Conservation (phyloP, 257 asterid species). For the Solanum gracilifrons region DNA sequence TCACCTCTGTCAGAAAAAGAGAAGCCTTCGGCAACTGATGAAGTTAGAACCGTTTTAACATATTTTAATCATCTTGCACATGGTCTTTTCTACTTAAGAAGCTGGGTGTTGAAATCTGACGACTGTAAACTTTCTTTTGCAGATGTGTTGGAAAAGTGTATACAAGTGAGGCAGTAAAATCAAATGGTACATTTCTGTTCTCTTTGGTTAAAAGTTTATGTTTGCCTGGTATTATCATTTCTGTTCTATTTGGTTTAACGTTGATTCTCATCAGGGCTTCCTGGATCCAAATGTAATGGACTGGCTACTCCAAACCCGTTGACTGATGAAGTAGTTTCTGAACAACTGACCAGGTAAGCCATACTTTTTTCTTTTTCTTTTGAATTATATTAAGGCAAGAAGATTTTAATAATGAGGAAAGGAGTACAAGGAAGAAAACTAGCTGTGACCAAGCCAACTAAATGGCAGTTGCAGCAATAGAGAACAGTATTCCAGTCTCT, state of each 20-base stretch:
- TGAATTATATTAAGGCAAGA: background rate
- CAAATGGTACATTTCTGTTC: constrained; percentile 10
- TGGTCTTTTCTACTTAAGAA: background rate
- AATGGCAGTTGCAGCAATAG: background rate
- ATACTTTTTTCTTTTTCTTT: background rate
- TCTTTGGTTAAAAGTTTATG: background rate
- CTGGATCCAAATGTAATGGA: constrained; percentile 14
- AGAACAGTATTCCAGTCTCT: background rate
- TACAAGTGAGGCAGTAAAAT: background rate
- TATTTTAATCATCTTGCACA: background rate
- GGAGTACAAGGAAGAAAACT: background rate
- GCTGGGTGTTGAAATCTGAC: background rate
- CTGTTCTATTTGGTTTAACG: background rate
- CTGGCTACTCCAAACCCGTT: constrained; percentile 35
- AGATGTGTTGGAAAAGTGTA: constrained; percentile 6
- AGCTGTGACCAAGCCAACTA: background rate
- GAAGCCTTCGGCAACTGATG: background rate
- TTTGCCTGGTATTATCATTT: background rate
- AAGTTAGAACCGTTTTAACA: background rate
- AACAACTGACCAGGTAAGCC: constrained; percentile 82
- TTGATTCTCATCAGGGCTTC: background rate
- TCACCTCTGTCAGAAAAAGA: background rate
- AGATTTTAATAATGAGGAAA: background rate
- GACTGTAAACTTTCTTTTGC: background rate
- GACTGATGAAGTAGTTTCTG: constrained; percentile 84